Base-by-base conservation (phyloP, 1,284 basidiomycete genomes). In the Tilletia setariae region DNA sequence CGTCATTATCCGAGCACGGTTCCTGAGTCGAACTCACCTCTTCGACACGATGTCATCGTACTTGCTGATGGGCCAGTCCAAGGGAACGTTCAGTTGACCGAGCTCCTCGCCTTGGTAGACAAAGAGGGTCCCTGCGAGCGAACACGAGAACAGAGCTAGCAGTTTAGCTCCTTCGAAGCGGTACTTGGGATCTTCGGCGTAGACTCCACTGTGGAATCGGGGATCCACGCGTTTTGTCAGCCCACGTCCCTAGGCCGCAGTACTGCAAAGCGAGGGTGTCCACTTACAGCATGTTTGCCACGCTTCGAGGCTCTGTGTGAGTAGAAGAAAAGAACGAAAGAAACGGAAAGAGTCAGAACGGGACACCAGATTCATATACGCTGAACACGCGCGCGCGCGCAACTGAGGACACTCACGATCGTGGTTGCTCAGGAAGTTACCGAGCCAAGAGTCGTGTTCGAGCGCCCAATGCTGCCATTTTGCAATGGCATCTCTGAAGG, bases 1-100 rank as follows among this genome's bases (percentile, higher is more conserved):
- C 73, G 74, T 66, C 53, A 61, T 7, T 19, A 61, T 21, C 21
- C 9, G 9, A 61, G 4, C 1, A 61, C 47, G 4, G 6, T 51
- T 25, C 63, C 11, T 28, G n/a, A 40, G 11, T 40, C 47, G 23
- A n/a, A 21, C 21, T 9, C 49, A 25, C 49, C 44, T 9, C 25
- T 56, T 83, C 2, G 87, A 84, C 53, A 87, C 87, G 23, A 89
- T 85, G 72, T 90, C 90, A 77, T 88, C 88, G 79, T 89, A 91
- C 71, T 90, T 89, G 66, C 90, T 87, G n/a, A 89, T 84, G 0
- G 86, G 86, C 90, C 90, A 91, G 3, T 83, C 80, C 40, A 84
- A 77, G 7, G 90, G 89, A 51, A 90, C 86, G 71, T 91, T 91
- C 82, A 85, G 86, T 83, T 89, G 84, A 0, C 87, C 90, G 0